A percentile compares a stretch with the other conserved stretches of the same genome.
These are phyloP conservation scores for Lactarius tabidus DNA, from an alignment of 768 basidiomycete species.

Conservation along the genomic window DNA sequence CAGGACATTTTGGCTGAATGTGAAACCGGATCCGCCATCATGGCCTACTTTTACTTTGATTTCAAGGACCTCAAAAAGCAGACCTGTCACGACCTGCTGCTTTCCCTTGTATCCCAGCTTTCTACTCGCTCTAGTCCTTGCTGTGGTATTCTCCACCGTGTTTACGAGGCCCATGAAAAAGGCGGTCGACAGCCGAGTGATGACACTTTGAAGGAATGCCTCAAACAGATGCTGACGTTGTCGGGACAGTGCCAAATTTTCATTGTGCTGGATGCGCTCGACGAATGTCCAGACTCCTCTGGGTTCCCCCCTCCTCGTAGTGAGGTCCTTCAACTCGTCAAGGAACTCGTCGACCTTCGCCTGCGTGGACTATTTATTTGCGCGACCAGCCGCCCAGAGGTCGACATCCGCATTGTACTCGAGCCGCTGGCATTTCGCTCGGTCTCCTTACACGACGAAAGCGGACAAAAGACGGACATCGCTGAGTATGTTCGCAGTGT, in stretches of 20 bases:
- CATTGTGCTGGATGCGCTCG: neutral
- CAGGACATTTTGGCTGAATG: neutral
- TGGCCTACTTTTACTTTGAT: neutral
- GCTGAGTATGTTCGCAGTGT: neutral
- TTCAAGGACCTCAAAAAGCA: neutral
- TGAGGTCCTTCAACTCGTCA: neutral
- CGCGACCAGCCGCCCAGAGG: neutral
- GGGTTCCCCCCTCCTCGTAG: neutral
- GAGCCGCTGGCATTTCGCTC: neutral
- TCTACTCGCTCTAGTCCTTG: neutral
- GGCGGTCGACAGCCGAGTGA: neutral
- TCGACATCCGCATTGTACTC: neutral
- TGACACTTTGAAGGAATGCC: neutral
- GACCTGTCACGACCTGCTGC: neutral
- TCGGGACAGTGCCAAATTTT: neutral
- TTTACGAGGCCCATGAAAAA: neutral
- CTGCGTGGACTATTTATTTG: neutral
- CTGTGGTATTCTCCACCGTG: neutral
- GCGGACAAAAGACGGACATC: neutral
- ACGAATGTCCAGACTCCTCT: neutral
- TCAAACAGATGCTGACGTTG: neutral
- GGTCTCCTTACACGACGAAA: neutral
- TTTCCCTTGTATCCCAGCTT: neutral
- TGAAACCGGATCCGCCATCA: neutral
- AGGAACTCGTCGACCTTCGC: neutral